Base-by-base conservation (phyloP, 1,284 basidiomycete species). In the Cryptococcus deneoformans region DNA sequence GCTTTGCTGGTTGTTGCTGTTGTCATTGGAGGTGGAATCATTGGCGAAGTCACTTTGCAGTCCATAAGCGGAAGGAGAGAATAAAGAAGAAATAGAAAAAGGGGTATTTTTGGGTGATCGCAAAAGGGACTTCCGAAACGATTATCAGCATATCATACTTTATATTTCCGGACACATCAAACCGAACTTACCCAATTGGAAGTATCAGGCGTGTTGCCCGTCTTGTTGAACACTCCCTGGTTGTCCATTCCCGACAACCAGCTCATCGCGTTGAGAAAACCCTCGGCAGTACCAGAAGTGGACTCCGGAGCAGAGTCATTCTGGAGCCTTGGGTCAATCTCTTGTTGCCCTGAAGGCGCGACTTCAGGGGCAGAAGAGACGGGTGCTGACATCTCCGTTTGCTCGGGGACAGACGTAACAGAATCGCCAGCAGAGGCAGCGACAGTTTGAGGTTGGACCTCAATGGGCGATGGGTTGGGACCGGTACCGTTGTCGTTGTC, bases 401-500 rank as follows among this genome's bases (percentile, higher is more conserved):
- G 37, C 9, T 46, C 57, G 20, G 20, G 20, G 20, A 20, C 20
- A 20, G 20, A 20, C 20, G 20, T 20, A 20, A 20, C 20, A 20
- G 20, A 20, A 20, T 20, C 20, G 20, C 20, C 20, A 20, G 20
- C 20, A 20, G 20, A 20, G 20, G 20, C 20, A 20, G 20, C 20
- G 20, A 20, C 20, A 20, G 20, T 20, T 20, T 20, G 20, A 20
- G 20, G 20, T 20, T 20, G 20, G 20, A 20, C 20, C 20, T 76
- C 72, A 9, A 63, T 60, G 2, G 74, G 72, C 9, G 74, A 73
- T 10, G 73, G 73, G 0, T 73, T 75, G 4, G 76, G 74, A 58
- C 78, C 20, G 77, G 56, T 76, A 78, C 51, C 76, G 63, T 20
- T 77, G 68, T 42, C 73, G 67, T 56, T 79, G 77, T n/a, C 77